Evolutionary conservation across 2,329 filamentous ascomycete genomes (phyloP).

Genomic region (Sordariomycetes sp.): DNA sequence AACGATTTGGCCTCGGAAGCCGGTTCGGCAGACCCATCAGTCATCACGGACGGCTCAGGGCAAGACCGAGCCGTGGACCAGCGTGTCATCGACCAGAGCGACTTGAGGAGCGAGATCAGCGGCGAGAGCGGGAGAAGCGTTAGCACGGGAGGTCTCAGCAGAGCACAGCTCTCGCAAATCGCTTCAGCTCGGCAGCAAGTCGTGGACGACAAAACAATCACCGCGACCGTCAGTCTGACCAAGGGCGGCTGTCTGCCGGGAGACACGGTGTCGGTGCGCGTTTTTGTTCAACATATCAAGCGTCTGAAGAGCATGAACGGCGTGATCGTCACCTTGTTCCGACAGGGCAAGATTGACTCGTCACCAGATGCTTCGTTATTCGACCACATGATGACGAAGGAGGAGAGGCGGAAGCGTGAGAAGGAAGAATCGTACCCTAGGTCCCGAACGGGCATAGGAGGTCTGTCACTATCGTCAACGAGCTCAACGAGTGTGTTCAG

Average conservation of each 20-base stretch:
- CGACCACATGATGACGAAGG: slow-evolving; percentile 43
- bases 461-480: slow-evolving; percentile 76
- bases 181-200: slow-evolving; percentile 27
- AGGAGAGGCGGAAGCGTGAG: slow-evolving; percentile 57
- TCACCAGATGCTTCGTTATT: slow-evolving; percentile 45
- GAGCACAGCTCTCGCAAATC: slow-evolving; percentile 30
- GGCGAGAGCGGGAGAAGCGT: slow-evolving; percentile 61
- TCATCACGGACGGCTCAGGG: slow-evolving; percentile 26
- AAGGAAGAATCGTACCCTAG: slow-evolving; percentile 82
- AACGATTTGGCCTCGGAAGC: slow-evolving; percentile 23
- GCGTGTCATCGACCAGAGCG: slow-evolving; percentile 36
- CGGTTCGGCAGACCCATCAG: slow-evolving; percentile 27
- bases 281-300: slow-evolving; percentile 82
- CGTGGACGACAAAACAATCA: slow-evolving; percentile 69
- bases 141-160: slow-evolving; percentile 48
- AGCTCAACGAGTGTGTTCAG: slow-evolving; percentile 88
- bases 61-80: slow-evolving; percentile 24
- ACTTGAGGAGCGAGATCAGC: slow-evolving; percentile 60
- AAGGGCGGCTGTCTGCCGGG: slow-evolving; percentile 80
- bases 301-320: slow-evolving; percentile 84
- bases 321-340: slow-evolving; percentile 85
- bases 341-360: slow-evolving; percentile 84
- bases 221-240: slow-evolving; percentile 72
- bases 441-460: slow-evolving; percentile 77
- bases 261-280: slow-evolving; percentile 69